These are phyloP conservation scores for Nakazawaea ambrosiae DNA, from an alignment of 805 yeast genomes.

Conservation along the genomic window DNA sequence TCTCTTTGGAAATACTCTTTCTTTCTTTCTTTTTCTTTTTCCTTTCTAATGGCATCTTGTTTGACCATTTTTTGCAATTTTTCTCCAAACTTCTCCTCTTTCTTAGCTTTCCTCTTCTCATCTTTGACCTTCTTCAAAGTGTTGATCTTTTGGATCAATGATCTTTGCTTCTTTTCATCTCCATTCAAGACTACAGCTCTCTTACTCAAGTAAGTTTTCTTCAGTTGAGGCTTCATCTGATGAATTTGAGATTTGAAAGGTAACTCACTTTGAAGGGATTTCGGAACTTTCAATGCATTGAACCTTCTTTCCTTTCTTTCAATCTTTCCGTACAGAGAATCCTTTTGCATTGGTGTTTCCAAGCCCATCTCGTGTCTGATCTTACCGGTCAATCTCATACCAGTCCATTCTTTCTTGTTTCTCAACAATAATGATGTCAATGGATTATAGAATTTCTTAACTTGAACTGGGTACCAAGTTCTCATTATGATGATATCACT, in stretches of 20 bases:
- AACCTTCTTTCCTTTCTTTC: slow-evolving; percentile 82
- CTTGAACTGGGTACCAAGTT: slow-evolving; percentile 95
- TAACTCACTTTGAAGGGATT: slow-evolving; percentile 60
- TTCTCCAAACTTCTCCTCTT: slow-evolving; percentile 67
- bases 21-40: slow-evolving; percentile 78
- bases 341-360: slow-evolving; percentile 51
- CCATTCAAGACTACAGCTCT: slow-evolving; percentile 92
- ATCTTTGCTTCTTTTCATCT: slow-evolving; percentile 89
- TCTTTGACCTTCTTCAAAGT: slow-evolving; percentile 85
- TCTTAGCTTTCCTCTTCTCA: slow-evolving; percentile 63
- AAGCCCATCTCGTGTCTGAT: slow-evolving; percentile 72
- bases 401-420: slow-evolving; percentile 86
- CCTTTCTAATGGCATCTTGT: slow-evolving; percentile 58
- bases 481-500: slow-evolving; percentile 85
- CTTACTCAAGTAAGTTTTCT: slow-evolving; percentile 72
- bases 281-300: slow-evolving; percentile 85
- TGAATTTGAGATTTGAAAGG: slow-evolving; percentile 93
- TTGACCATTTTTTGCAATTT: slow-evolving; percentile 72
- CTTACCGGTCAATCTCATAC: slow-evolving; percentile 93
- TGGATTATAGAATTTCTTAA: slow-evolving; percentile 90
- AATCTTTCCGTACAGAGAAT: slow-evolving; percentile 55
- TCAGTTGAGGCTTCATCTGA: slow-evolving; percentile 81
- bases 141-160: slow-evolving; percentile 78
- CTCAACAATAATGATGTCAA: slow-evolving; percentile 80
- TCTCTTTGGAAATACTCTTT: slow-evolving; percentile 75